Percentiles rank a stretch among this genome's conserved stretches.
These are phyloP conservation scores for Dactylellina sp. DNA, from an alignment of 2,329 filamentous ascomycete genomes.

Conservation along the genomic window DNA sequence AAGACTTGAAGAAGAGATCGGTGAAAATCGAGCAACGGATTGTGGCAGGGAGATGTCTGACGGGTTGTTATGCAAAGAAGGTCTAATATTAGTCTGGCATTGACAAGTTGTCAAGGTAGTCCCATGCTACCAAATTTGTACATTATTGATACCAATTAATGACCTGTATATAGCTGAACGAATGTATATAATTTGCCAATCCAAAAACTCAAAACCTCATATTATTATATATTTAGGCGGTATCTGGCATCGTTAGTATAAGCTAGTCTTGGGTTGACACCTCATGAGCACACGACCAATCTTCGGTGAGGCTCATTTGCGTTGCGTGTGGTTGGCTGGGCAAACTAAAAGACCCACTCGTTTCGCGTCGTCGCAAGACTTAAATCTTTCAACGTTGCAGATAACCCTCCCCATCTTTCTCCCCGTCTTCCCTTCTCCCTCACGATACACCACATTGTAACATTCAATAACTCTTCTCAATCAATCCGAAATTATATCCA, in stretches of 20 bases:
- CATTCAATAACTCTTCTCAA: not conserved
- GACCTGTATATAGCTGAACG: not conserved
- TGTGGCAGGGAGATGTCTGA: slow-evolving; percentile 58
- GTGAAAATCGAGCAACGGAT: slow-evolving; percentile 58
- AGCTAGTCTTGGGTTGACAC: too few species aligned
- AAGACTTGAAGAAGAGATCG: slow-evolving; percentile 46
- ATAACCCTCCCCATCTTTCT: slow-evolving; percentile 8
- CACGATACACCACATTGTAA: not conserved
- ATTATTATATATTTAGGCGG: too few species aligned
- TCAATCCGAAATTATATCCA: not conserved
- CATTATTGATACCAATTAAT: slow-evolving; percentile 12
- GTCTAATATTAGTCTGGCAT: slow-evolving; percentile 4
- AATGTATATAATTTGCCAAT: slow-evolving; percentile 10
- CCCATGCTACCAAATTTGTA: not conserved
- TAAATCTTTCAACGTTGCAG: slow-evolving; percentile 27
- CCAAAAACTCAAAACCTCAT: not conserved
- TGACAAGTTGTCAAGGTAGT: too few species aligned
- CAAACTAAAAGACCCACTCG: slow-evolving; percentile 18
- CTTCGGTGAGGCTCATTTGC: slow-evolving; percentile 6
- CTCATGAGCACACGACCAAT: not conserved
- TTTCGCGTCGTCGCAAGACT: slow-evolving; percentile 48
- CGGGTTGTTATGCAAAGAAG: slow-evolving; percentile 46
- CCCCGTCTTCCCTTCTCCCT: slow-evolving; percentile 8
- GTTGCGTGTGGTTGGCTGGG: slow-evolving; percentile 49
- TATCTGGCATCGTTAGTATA: too few species aligned